A percentile compares a stretch with the other conserved stretches of the same genome.
Conservation (phyloP, 768 basidiomycete species). For the Macrocybe gigantea region DNA sequence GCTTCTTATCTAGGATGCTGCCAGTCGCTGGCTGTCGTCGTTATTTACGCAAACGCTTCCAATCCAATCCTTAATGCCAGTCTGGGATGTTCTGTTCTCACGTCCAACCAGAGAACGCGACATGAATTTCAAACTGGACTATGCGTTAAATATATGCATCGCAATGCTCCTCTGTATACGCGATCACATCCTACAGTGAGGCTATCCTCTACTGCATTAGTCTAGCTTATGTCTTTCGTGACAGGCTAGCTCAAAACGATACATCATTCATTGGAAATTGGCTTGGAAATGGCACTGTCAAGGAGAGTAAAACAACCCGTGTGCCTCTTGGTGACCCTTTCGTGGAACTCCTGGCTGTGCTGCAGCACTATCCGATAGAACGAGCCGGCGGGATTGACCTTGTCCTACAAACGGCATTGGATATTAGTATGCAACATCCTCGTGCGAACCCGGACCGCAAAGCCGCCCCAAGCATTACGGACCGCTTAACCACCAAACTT, state of each 20-base stretch:
- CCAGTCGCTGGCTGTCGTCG: conserved; percentile 71
- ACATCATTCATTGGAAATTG: too few species aligned
- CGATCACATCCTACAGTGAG: conserved; percentile 49
- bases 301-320: too few species aligned
- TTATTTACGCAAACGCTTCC: conserved; percentile 72
- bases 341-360: conserved; percentile 55
- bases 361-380: conserved; percentile 61
- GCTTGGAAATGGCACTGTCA: too few species aligned
- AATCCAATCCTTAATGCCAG: conserved; percentile 44
- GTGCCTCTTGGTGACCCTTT: conserved; percentile 46
- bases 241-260: too few species aligned
- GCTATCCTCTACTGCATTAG: neutral
- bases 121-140: conserved; percentile 56
- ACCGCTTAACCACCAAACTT: conserved; percentile 50
- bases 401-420: conserved; percentile 61
- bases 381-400: conserved; percentile 66
- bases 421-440: conserved; percentile 49
- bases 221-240: too few species aligned
- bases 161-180: conserved; percentile 62
- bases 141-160: conserved; percentile 64
- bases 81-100: conserved; percentile 73
- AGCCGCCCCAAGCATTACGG: conserved; percentile 41
- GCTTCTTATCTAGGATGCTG: conserved; percentile 1
- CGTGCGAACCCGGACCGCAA: conserved; percentile 24
- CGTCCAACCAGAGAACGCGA: conserved; percentile 50